Conservation (phyloP, 2,329 filamentous ascomycete species). For the Ophiocordyceps camponoti-saundersi region DNA sequence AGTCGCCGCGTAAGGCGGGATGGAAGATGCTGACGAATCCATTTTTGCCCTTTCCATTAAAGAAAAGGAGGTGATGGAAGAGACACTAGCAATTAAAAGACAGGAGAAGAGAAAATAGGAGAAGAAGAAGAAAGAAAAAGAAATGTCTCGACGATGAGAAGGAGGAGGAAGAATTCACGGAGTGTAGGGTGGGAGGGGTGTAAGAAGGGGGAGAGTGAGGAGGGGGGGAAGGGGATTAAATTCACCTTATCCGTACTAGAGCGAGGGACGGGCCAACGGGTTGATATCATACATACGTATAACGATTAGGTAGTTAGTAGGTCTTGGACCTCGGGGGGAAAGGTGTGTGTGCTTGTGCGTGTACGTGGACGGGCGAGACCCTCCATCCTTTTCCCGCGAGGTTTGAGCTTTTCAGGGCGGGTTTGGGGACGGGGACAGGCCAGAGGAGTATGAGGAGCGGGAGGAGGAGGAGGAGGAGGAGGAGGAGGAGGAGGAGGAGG, state of each 20-base stretch:
- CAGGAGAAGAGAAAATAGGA: neutral
- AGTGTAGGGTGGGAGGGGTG: neutral
- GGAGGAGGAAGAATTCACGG: neutral
- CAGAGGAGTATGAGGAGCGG: neutral
- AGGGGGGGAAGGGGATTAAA: neutral
- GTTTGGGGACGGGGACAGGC: too few species aligned
- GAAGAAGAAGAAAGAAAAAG: neutral
- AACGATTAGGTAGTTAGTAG: too few species aligned
- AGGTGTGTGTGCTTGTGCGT: too few species aligned
- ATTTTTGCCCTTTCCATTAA: neutral
- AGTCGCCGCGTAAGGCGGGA: slow-evolving; percentile 40
- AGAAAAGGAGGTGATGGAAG: neutral
- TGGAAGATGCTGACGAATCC: slow-evolving; percentile 15
- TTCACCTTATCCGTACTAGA: too few species aligned
- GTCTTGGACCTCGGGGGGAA: too few species aligned
- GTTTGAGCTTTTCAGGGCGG: too few species aligned
- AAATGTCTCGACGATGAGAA: neutral
- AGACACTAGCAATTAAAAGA: too few species aligned
- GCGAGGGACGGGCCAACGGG: too few species aligned
- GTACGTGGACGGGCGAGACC: too few species aligned
- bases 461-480: neutral
- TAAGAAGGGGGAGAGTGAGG: neutral
- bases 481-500: neutral
- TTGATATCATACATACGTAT: too few species aligned
- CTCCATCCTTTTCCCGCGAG: too few species aligned